phyloP scores from a whole-genome alignment of 2,329 filamentous ascomycete genomes.

The Diaporthe ilicicola region DNA sequence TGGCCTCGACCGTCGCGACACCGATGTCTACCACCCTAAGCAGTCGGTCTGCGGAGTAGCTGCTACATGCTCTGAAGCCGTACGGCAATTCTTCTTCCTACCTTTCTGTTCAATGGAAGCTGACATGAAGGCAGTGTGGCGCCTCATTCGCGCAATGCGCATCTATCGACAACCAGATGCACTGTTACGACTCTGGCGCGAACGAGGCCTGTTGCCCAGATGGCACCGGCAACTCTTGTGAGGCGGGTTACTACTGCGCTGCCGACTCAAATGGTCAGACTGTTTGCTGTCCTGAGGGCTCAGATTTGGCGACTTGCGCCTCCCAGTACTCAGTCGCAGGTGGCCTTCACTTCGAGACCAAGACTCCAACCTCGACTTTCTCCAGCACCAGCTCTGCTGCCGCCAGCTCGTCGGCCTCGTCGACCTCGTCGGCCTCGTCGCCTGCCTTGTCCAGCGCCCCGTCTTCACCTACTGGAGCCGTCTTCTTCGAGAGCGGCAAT shows the following conservation, averaged over 20 bases:
- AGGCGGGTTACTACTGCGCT: slow-evolving; percentile 70
- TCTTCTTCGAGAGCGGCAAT: slow-evolving; percentile 31
- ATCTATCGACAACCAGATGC: slow-evolving; percentile 57
- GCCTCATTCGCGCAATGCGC: slow-evolving; percentile 57
- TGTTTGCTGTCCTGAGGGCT: slow-evolving; percentile 68
- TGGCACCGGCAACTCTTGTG: slow-evolving; percentile 67
- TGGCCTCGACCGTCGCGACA: slow-evolving; percentile 54
- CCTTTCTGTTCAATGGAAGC: neutral
- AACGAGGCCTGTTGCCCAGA: slow-evolving; percentile 67
- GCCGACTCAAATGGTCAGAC: slow-evolving; percentile 58
- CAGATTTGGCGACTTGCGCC: slow-evolving; percentile 64
- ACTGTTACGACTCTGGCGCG: slow-evolving; percentile 65
- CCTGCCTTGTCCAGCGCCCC: slow-evolving; percentile 24
- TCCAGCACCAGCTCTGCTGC: slow-evolving; percentile 43
- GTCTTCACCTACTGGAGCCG: slow-evolving; percentile 24
- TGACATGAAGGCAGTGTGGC: slow-evolving; percentile 50
- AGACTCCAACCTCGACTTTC: slow-evolving; percentile 46
- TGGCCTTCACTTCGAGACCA: slow-evolving; percentile 56
- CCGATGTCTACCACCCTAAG: slow-evolving; percentile 58
- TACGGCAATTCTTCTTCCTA: neutral
- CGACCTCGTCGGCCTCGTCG: slow-evolving; percentile 38
- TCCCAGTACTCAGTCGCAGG: slow-evolving; percentile 57
- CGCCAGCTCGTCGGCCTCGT: slow-evolving; percentile 41
- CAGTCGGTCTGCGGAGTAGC: slow-evolving; percentile 58
- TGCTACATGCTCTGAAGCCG: slow-evolving; percentile 60